These are phyloP conservation scores for Saccharomycopsis hybrid DNA, from an alignment of 1,139 yeast species.

Conservation along the genomic window DNA sequence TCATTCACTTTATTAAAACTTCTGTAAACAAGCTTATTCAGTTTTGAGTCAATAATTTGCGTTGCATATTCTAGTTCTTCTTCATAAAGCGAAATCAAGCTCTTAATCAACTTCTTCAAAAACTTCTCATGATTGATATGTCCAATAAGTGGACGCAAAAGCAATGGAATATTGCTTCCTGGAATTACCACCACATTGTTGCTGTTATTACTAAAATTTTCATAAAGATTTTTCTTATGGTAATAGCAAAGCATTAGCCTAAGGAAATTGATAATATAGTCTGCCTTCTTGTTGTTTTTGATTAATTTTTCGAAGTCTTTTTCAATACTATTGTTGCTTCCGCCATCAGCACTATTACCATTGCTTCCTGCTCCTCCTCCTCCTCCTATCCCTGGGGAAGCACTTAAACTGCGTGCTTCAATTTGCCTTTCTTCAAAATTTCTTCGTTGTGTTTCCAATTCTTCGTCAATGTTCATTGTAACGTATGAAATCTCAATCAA, in stretches of 20 bases:
- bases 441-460: background rate
- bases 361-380: too few species aligned
- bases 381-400: too few species aligned
- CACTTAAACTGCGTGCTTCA: too few species aligned
- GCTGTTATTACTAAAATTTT: slow-evolving; percentile 22
- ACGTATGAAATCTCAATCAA: slow-evolving; percentile 62
- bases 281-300: slow-evolving; percentile 38
- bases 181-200: background rate
- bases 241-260: slow-evolving; percentile 57
- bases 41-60: slow-evolving; percentile 19
- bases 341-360: background rate
- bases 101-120: slow-evolving; percentile 38
- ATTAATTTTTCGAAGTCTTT: background rate
- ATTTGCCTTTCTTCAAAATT: background rate
- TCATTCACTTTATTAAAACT: slow-evolving; percentile 23
- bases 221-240: slow-evolving; percentile 45
- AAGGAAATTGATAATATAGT: slow-evolving; percentile 44
- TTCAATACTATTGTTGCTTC: slow-evolving; percentile 2
- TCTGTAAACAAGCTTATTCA: slow-evolving; percentile 22
- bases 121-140: slow-evolving; percentile 58
- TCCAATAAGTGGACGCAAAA: slow-evolving; percentile 63
- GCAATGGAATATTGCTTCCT: slow-evolving; percentile 34
- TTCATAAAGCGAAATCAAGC: slow-evolving; percentile 31
- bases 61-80: slow-evolving; percentile 21
- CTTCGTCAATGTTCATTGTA: slow-evolving; percentile 23